Evolutionary conservation across 1,139 yeast species (phyloP), one percentile per base, ranked within the genome.

Genomic region (Hemisphaericaspora lyxosophila): DNA sequence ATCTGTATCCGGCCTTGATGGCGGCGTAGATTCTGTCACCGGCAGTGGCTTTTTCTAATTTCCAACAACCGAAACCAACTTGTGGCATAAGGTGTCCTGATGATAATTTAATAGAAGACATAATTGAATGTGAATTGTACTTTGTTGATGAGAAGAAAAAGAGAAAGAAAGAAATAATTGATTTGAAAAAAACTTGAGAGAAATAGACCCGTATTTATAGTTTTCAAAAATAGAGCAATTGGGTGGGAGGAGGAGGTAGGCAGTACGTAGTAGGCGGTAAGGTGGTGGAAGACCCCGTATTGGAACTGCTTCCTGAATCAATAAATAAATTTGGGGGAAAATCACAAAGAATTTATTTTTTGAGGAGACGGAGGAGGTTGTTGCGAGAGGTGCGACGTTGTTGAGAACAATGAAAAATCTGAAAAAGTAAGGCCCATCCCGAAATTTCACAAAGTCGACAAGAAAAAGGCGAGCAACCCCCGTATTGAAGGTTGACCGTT

Each of bases 61-160:
- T 81, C 87, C 87, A 81, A 59, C 81, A 76, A 32, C 86, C 86
- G 46, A 79, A 67, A 37, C 87, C 86, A 47, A 80, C 79, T 34
- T 72, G 58, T 42, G 87, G 86, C 78, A 80, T 78, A 44, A 70
- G 68, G 45, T 67, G 54, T 17, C 86, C 85, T 44, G 80, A 78
- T 63, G 73, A 77, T 47, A 81, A 70, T 47, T 76, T 75, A 42
- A 78, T 65, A 41, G 59, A 41, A 38, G 44, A 36, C 48, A 44
- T 46, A 15, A 23, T 35, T 23, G 7, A 31, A 22, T 31, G 9
- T 22, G 11, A 28, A 27, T 11, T 23, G 28, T 15, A 19, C n/a
- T 19, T 26, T 33, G 31, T 20, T 15, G 23, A 27, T 16, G 22
- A 28, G 22, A 20, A 23, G 14, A 13, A 11, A 22, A 34, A 27